Base-by-base conservation (phyloP, 306 rosid species). In the Malus orientalis region DNA sequence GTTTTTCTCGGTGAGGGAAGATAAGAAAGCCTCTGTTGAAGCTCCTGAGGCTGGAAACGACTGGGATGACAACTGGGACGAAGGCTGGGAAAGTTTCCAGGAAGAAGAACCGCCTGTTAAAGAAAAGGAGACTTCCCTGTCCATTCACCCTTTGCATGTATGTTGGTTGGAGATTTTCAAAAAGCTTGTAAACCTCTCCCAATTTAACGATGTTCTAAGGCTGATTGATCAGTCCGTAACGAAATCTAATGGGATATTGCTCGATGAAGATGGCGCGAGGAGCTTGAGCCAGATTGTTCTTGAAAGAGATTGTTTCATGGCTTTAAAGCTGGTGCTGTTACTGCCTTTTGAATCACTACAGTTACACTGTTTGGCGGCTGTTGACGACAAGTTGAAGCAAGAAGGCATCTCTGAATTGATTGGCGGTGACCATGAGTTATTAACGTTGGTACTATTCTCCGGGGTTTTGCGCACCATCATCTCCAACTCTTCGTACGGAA, bases 41-140 rank as follows among this genome's bases (percentile, higher is more conserved):
- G 84, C 79, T 75, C 63, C 88, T 75, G 94, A 82, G 36, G 83
- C 81, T 76, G 96, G 88, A 77, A 89, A 89, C 85, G 91, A 84
- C 81, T 95, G 99, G 99, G 80, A n/a, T 74, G 96, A 95, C 80
- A 83, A 81, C 78, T 95, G 99, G 99, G 98, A 95, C 11, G 99
- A 95, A 77, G 97, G 98, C 65, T 95, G 99, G 99, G 99, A 95
- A 83, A 95, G 89, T 81, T 93, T 95, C 66, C 97, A 91, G 85
- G 97, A 89, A 71, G 71, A 75, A 45, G 92, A 87, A 72, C 84
- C 83, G 66, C 78, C 78, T 10, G 89, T 82, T 81, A 83, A 86
- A 75, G 89, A 87, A 75, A 86, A 74, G 70, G 75, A 49, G 67
- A 84, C 57, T 38, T 32, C 82, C 51, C n/a, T 70, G 73, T 72